Base-by-base conservation (phyloP, 495 filamentous ascomycete genomes). In the Penicillium coprophilum region DNA sequence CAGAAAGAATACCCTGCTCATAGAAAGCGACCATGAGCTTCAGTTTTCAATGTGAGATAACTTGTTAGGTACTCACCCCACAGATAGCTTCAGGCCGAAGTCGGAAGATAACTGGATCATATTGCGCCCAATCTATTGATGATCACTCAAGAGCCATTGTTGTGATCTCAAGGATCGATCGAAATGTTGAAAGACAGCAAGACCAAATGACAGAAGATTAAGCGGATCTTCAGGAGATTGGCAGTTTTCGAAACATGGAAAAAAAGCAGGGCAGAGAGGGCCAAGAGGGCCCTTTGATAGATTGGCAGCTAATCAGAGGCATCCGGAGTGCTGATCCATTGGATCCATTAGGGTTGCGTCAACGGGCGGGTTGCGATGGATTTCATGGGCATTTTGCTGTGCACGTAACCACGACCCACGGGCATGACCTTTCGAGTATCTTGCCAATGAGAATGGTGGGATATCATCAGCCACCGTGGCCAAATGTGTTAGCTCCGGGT, bases 81-180 rank as follows among this genome's bases (percentile, higher is more conserved):
- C 57, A 54, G 60, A 69, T 58, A 68, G 65, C 64, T 63, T 68
- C 20, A 76, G 63, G 54, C 70, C 67, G 36, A 64, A 61, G 45
- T 77, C 74, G 41, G 68, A 52, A 34, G 71, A 68, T 52, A 76
- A 61, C 39, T 49, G 63, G 54, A 64, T 51, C 71, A 75, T 75
- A 13, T 45, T 68, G 62, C 57, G 44, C 55, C 61, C 56, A 30
- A 57, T 31, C 43, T 24, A 34, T 55, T 36, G 46, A 51, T 15
- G 19, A 40, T n/a, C 27, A 40, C 11, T 41, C 10, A 3, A 50
- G 1, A 15, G 43, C 57, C 62, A 68, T 68, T 19, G 55, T 53
- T 61, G 38, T 44, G 43, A 34, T 44, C 55, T 17, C 43, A 27
- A 32, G 52, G 27, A 34, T 46, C 31, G 39, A 20, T 51, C 3